Conservation (phyloP, 1,284 basidiomycete genomes). For the Sanghuangporus sanghuang region DNA sequence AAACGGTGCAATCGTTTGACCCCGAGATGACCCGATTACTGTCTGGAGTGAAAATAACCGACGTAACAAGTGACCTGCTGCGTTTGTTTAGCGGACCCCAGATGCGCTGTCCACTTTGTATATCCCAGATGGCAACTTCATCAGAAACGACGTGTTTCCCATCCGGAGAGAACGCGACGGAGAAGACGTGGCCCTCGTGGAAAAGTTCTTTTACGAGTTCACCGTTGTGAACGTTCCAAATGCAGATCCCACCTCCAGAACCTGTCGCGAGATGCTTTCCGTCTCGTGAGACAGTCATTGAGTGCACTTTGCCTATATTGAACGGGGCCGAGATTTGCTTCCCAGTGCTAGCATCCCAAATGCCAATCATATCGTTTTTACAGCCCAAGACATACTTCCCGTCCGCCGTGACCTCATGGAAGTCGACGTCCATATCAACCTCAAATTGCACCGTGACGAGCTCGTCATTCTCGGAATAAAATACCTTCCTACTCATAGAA, state of each 20-base stretch:
- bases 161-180: constrained; percentile 2
- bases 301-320: constrained; percentile 78
- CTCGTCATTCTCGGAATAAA: neutral
- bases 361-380: neutral
- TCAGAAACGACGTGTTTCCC: constrained; percentile 4
- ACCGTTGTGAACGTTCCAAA: neutral
- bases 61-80: too few species aligned
- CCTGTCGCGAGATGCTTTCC: neutral
- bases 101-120: neutral
- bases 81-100: neutral
- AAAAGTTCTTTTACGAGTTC: neutral
- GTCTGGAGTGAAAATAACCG: neutral
- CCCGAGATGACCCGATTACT: neutral
- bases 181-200: neutral
- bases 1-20: neutral
- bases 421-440: neutral
- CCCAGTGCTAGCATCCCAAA: neutral
- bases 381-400: neutral
- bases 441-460: neutral
- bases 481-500: constrained; percentile 34
- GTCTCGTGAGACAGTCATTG: constrained; percentile 50
- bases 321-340: neutral
- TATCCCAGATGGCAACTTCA: constrained; percentile 9
- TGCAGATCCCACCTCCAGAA: neutral
- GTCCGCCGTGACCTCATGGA: too few species aligned